Base-by-base conservation (phyloP, 805 yeast genomes). In the Ogataea parapolymorpha region DNA sequence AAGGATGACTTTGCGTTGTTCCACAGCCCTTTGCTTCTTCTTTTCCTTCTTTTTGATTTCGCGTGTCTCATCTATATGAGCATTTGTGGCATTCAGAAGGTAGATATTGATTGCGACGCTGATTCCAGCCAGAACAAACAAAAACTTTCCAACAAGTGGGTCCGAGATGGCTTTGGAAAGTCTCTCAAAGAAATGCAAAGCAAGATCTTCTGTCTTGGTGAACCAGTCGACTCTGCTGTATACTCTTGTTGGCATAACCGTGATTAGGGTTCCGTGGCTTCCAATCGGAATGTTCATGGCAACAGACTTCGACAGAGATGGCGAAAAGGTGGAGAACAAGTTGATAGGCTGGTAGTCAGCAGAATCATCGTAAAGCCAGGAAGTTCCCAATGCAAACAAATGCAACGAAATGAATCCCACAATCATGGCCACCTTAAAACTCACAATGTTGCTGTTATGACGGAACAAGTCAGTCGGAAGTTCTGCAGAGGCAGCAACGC, bases 21-120 rank as follows among this genome's bases (percentile, higher is more conserved):
- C 36, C 9, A 35, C 44, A 8, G 48, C 32, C 29, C 39, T 51
- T 10, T 49, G 25, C 32, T 45, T 48, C 39, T 47, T 48, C 34
- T 44, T 44, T 28, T 38, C 48, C 13, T 27, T 41, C 7, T 18
- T 25, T 10, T 30, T 26, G 15, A 44, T 22, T 6, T 40, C 33
- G 2, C 27, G 33, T 17, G 37, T 40, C 24, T 49, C 42, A 68
- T 41, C 62, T 58, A 32, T 61, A 52, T 83, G 85, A 39, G 74
- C 71, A 61, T 85, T 76, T n/a, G 95, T 84, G 42, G 87, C 93
- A 55, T 88, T 87, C 61, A 91, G 74, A 51, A 93, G 72, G 62
- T 90, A 91, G 37, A 85, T 79, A 61, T 93, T 93, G 49, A 86
- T 80, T 5, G 84, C 80, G 41, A 87, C 75, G 50, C 95, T 85